Evolutionary conservation across 345 rosid genomes (phyloP), one percentile per base, ranked within the genome.

Genomic region (Geranium brycei): DNA sequence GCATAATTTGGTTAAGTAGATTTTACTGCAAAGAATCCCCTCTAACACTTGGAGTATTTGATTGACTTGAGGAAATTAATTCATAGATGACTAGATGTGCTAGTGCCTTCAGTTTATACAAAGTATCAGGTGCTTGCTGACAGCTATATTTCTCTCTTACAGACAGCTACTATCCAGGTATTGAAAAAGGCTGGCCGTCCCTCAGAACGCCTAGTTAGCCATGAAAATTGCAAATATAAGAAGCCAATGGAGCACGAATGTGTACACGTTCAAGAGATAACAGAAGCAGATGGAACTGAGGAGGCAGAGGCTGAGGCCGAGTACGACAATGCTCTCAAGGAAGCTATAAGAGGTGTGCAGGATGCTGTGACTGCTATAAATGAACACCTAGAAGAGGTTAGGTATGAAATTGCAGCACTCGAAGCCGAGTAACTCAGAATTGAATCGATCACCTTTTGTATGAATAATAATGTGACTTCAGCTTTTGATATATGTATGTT

Each of bases 231-330:
- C 80, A 79, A 71, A 62, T 89, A 84, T 73, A 75, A 73, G 77
- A 82, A 78, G 32, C 91, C 88, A 23, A 78, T 77, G 87, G 82
- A 76, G 74, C 93, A 87, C 40, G 87, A 89, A 62, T 86, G 97
- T 30, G 75, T 83, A 32, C 93, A 87, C 73, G 83, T 92, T 53
- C 87, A 78, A n/a, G 95, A 92, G 81, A 89, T 89, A 72, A 89
- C 95, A 0, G 95, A 84, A 75, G 89, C 80, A 2, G 76, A 70
- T 5, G 96, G 93, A 67, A 92, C 95, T n/a, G 93, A 89, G 73
- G 96, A 85, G 70, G 96, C 87, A 4, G 96, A 92, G 68, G 93
- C 91, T 3, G 91, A 87, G 76, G 93, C 95, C 2, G 89, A 84
- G 73, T 85, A 73, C 58, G 96, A 89, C 63, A 87, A 85, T 71